phyloP scores from a whole-genome alignment of 2,329 filamentous ascomycete species.

The Paracoccidioides lutzii region DNA sequence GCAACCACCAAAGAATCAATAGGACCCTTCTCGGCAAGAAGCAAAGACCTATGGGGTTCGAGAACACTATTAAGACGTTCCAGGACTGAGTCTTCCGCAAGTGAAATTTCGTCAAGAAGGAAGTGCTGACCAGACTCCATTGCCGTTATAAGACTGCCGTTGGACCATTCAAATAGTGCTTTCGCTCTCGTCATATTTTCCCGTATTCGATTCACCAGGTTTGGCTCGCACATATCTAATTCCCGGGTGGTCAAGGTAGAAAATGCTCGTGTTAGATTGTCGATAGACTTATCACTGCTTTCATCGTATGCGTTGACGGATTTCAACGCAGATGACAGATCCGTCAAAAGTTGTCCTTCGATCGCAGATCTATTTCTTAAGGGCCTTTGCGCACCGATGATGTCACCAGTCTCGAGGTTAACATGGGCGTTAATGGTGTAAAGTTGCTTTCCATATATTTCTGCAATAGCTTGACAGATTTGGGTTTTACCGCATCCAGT shows the following conservation, averaged over 20 bases:
- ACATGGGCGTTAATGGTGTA: constrained; percentile 95
- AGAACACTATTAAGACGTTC: constrained; percentile 94
- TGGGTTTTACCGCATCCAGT: constrained; percentile 98
- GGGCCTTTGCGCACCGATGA: constrained; percentile 89
- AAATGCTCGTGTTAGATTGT: constrained; percentile 49
- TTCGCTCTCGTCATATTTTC: constrained; percentile 52
- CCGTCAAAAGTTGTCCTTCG: constrained; percentile 50
- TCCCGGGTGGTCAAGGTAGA: constrained; percentile 38
- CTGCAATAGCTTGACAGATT: constrained; percentile 81
- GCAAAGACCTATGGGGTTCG: constrained; percentile 70
- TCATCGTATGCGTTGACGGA: constrained; percentile 16
- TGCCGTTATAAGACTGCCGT: constrained; percentile 83
- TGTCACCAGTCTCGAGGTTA: constrained; percentile 91
- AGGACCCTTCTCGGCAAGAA: constrained; percentile 88
- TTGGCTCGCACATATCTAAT: constrained; percentile 35
- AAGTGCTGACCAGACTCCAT: constrained; percentile 89
- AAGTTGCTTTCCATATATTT: constrained; percentile 61
- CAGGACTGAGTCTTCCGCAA: constrained; percentile 93
- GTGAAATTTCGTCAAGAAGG: constrained; percentile 90
- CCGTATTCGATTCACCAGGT: constrained; percentile 33
- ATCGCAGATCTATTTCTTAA: constrained; percentile 72
- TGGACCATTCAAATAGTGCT: constrained; percentile 89
- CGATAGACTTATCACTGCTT: constrained; percentile 28
- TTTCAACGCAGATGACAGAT: constrained; percentile 40
- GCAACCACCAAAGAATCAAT: constrained; percentile 69